These are phyloP conservation scores for Cordyceps cicadae DNA, from an alignment of 2,329 filamentous ascomycete genomes.

Conservation along the genomic window DNA sequence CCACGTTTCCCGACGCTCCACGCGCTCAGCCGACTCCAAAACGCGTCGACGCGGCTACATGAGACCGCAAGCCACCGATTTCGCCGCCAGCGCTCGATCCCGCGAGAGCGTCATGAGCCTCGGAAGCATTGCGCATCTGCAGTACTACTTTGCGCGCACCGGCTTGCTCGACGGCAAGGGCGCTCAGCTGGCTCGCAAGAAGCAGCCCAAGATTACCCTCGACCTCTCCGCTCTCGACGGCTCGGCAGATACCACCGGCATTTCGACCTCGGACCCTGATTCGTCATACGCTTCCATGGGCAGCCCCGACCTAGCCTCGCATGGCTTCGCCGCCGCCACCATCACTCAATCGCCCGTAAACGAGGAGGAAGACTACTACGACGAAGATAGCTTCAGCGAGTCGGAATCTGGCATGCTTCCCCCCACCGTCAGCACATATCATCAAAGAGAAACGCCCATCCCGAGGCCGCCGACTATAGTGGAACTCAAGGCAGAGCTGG, in stretches of 20 bases:
- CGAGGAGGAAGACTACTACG: slow-evolving; percentile 34
- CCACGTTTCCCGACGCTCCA: slow-evolving; percentile 36
- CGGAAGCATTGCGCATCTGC: slow-evolving; percentile 91
- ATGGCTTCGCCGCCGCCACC: slow-evolving; percentile 28
- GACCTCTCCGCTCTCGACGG: slow-evolving; percentile 47
- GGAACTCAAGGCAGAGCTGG: slow-evolving; percentile 62
- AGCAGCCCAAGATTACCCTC: slow-evolving; percentile 50
- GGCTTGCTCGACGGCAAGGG: slow-evolving; percentile 90
- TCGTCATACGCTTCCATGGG: slow-evolving; percentile 53
- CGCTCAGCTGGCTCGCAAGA: slow-evolving; percentile 70
- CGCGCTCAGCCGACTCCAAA: slow-evolving; percentile 32
- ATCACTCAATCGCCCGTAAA: slow-evolving; percentile 40
- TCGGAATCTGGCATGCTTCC: slow-evolving; percentile 75
- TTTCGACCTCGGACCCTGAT: slow-evolving; percentile 43
- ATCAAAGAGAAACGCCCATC: slow-evolving; percentile 70
- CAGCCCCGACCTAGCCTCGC: slow-evolving; percentile 45
- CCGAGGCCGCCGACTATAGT: slow-evolving; percentile 76
- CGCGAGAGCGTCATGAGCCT: slow-evolving; percentile 93
- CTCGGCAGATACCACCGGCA: slow-evolving; percentile 25
- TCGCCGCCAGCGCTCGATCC: slow-evolving; percentile 81
- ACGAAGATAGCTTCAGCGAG: slow-evolving; percentile 51
- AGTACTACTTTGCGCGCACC: slow-evolving; percentile 96
- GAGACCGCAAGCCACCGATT: slow-evolving; percentile 77
- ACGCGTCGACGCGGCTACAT: slow-evolving; percentile 70
- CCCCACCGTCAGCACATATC: slow-evolving; percentile 96